Evolutionary conservation across 163 green algal species (phyloP).

Genomic region (Coccomyxa subellipsoidea): DNA sequence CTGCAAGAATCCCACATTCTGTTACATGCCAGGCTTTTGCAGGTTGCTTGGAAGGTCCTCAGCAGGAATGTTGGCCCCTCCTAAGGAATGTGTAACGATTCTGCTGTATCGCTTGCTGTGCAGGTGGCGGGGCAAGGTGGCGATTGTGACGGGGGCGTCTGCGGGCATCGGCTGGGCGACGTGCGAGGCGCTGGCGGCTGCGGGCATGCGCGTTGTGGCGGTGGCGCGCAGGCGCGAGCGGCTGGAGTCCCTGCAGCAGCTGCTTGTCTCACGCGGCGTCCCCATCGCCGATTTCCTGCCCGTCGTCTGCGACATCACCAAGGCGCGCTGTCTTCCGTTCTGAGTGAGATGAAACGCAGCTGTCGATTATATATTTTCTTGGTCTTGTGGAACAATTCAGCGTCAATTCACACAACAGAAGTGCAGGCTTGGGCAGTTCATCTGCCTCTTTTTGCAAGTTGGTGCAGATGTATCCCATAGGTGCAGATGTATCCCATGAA

Average conservation of each 20-base stretch:
- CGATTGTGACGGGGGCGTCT: conserved; percentile 72
- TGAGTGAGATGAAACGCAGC: too few species aligned
- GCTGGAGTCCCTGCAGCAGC: conserved; percentile 72
- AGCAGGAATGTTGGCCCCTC: too few species aligned
- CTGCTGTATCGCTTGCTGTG: neutral
- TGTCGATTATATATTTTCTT: too few species aligned
- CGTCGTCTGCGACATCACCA: conserved; percentile 80
- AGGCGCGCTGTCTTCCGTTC: conserved; percentile 26
- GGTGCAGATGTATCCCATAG: too few species aligned
- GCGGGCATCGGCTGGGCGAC: conserved; percentile 69
- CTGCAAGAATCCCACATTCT: too few species aligned
- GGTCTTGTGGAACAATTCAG: too few species aligned
- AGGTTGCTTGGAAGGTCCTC: too few species aligned
- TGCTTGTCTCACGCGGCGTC: conserved; percentile 49
- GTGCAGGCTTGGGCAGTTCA: too few species aligned
- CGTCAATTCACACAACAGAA: too few species aligned
- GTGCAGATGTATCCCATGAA: too few species aligned
- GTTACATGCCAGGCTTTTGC: too few species aligned
- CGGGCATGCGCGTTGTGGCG: conserved; percentile 76
- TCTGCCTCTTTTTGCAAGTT: too few species aligned
- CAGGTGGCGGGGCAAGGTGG: conserved; percentile 64
- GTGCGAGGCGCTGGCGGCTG: conserved; percentile 51
- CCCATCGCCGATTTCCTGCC: conserved; percentile 73
- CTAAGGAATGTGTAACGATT: neutral
- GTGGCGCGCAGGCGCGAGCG: conserved; percentile 62